phyloP scores from a whole-genome alignment of 768 basidiomycete species.

The Boletus huronensis region DNA sequence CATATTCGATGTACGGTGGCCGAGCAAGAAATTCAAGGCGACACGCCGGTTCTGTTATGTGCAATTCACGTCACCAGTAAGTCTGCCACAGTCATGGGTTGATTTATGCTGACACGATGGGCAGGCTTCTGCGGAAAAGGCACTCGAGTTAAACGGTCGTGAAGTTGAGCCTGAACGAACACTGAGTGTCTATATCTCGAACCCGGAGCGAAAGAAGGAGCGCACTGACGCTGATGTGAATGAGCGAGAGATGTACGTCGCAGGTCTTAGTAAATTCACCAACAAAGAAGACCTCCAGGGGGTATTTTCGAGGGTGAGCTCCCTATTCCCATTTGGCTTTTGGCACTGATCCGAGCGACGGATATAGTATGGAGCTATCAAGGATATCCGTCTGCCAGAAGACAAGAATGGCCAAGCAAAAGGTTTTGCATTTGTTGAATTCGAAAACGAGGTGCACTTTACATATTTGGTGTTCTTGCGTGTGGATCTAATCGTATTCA shows the following conservation, averaged over 20 bases:
- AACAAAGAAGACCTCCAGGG: constrained; percentile 74
- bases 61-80: constrained; percentile 81
- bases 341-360: constrained; percentile 3
- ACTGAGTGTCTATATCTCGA: constrained; percentile 81
- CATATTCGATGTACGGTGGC: constrained; percentile 95
- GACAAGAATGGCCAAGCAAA: constrained; percentile 69
- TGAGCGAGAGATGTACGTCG: constrained; percentile 82
- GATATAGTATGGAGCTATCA: constrained; percentile 73
- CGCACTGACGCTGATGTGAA: constrained; percentile 87
- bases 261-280: constrained; percentile 76
- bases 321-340: not conserved
- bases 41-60: constrained; percentile 93
- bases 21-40: constrained; percentile 93
- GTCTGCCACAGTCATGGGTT: constrained; percentile 26
- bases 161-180: constrained; percentile 67
- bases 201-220: constrained; percentile 85
- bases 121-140: constrained; percentile 65
- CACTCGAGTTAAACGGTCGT: constrained; percentile 74
- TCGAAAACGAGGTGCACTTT: constrained; percentile 63
- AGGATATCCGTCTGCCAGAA: constrained; percentile 73
- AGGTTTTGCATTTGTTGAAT: constrained; percentile 94
- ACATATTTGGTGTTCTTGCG: not conserved
- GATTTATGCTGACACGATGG: not conserved
- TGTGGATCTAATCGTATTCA: constrained; percentile 28
- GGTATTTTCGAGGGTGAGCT: constrained; percentile 70